phyloP scores from a whole-genome alignment of 257 asterid genomes.

The Nicotiana benthamiana region DNA sequence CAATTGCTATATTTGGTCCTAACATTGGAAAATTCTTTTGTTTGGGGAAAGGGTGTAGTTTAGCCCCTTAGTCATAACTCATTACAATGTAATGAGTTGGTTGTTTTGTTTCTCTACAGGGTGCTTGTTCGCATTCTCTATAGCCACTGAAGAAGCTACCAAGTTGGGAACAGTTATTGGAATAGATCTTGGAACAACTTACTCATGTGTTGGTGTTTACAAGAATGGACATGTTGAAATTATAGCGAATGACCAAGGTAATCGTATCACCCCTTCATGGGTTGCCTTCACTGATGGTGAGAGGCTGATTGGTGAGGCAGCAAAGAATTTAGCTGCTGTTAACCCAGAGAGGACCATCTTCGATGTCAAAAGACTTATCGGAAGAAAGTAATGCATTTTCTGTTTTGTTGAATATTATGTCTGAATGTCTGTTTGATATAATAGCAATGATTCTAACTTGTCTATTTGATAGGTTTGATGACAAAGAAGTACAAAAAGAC shows the following conservation, averaged over 20 bases:
- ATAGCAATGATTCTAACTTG: not conserved
- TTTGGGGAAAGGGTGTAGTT: not conserved
- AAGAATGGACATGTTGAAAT: not conserved
- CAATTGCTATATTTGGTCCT: not conserved
- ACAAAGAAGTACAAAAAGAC: conserved; percentile 4
- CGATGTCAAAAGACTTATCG: conserved; percentile 3
- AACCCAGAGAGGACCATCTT: conserved; percentile 3
- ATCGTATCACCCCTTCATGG: conserved; percentile 11
- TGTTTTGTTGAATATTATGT: not conserved
- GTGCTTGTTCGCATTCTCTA: conserved; percentile 3
- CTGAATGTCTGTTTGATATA: not conserved
- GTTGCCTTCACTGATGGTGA: not conserved
- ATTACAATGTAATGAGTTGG: too few relatives aligned
- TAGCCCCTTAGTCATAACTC: not conserved
- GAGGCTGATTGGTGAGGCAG: conserved; percentile 8
- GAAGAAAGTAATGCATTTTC: not conserved
- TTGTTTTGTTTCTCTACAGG: not conserved
- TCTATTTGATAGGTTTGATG: not conserved
- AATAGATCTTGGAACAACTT: conserved; percentile 11
- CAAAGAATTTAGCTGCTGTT: conserved; percentile 3
- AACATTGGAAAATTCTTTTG: not conserved
- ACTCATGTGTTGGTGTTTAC: conserved; percentile 11
- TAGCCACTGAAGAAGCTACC: not conserved
- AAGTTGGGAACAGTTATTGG: conserved; percentile 4
- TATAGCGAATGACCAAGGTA: conserved; percentile 8